Percentiles rank a stretch among this genome's conserved stretches.
These are phyloP conservation scores for Dictyostelium capitatum DNA, from an alignment of 78 protist genomes.

Conservation along the genomic window DNA sequence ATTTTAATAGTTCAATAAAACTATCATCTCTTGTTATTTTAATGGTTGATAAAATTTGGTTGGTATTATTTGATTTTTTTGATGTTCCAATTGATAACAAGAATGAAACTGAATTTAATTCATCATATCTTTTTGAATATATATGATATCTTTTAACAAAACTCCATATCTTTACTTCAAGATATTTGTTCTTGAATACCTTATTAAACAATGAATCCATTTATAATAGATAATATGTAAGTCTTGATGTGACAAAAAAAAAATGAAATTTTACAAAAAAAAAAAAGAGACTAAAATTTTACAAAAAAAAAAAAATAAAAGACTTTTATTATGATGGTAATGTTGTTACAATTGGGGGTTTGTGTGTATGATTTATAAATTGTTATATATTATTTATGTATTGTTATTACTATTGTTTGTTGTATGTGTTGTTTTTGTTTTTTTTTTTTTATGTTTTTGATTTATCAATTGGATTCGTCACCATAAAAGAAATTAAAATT, in stretches of 20 bases:
- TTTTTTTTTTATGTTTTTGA: not conserved
- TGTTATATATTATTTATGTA: not conserved
- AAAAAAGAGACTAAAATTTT: too few relatives aligned
- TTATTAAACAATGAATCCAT: constrained; percentile 3
- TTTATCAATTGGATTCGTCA: not conserved
- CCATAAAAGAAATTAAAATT: constrained; percentile 36
- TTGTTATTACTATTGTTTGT: not conserved
- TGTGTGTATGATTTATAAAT: too few relatives aligned
- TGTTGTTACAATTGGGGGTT: too few relatives aligned
- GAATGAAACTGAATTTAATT: not conserved
- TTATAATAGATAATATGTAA: too few relatives aligned
- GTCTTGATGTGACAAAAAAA: too few relatives aligned
- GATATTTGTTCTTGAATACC: not conserved
- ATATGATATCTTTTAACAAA: not conserved
- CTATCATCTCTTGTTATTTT: not conserved
- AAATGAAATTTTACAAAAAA: too few relatives aligned
- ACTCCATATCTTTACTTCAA: not conserved
- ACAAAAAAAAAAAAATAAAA: too few relatives aligned
- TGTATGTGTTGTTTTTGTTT: not conserved
- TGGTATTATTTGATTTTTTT: not conserved
- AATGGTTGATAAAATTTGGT: not conserved
- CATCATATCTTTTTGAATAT: not conserved
- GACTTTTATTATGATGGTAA: too few relatives aligned
- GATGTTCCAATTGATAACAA: not conserved
- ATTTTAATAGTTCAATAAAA: constrained; percentile 5